Evolutionary conservation across 2,329 filamentous ascomycete genomes (phyloP), one percentile per base, ranked within the genome.

Genomic region (Rhytidhysteron rufulum): DNA sequence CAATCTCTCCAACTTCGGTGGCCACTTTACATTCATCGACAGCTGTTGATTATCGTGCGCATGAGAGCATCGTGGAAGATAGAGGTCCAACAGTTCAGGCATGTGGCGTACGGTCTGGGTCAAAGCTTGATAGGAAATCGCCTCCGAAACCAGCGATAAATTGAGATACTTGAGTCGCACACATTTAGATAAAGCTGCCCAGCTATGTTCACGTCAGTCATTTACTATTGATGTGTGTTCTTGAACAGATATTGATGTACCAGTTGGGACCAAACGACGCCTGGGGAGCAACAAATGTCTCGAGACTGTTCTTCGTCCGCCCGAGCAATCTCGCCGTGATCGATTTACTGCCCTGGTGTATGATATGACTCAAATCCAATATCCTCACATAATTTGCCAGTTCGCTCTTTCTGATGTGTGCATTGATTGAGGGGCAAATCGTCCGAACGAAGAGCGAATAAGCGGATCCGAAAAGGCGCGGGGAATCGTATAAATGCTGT

Each of bases 271-370:
- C 73, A 50, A 83, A 82, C 4, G 73, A 74, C 4, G 74, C 69
- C 43, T 76, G 75, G 1, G 80, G 80, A 1, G 79, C 78, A 34
- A 74, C 57, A 53, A 82, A 82, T n/a, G 63, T 57, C 45, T 74
- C 66, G 15, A 83, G 54, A 2, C 65, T 71, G 5, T 62, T 57
- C 45, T 77, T 80, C 1, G 76, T 71, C 36, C 76, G 66, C 18
- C 74, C 70, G 3, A 83, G 62, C 6, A 83, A 58, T 22, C 78
- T 71, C 16, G 78, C 75, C 1, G 79, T 82, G 8, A 72, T 59
- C 36, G 75, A 77, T 48, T 77, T 79, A 41, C 69, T 74, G 44
- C 76, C 75, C 49, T 82, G 74, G 49, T 83, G 78, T 2, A 82
- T 77, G 13, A 83, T 70, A 30, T 58, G 49, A 9, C 69, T 67